Evolutionary conservation across 2,329 filamentous ascomycete genomes (phyloP).

Genomic region (Stemphylium vesicarium): DNA sequence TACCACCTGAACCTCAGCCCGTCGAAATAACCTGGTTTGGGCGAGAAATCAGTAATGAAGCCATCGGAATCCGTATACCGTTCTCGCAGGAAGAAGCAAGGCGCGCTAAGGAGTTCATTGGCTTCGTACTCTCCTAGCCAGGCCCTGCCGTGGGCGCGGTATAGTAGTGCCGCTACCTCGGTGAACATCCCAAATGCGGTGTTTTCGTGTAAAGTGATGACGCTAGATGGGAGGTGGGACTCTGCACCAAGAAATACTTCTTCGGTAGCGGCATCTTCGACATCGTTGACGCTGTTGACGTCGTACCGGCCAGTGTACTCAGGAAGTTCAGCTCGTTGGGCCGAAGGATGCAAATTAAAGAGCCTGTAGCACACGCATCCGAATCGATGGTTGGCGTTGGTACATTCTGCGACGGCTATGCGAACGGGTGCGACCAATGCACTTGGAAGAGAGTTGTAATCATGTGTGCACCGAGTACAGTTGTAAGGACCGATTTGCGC

Average conservation of each 20-base stretch:
- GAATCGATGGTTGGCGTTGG: background rate
- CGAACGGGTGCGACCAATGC: background rate
- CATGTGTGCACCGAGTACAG: background rate
- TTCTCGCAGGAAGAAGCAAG: background rate
- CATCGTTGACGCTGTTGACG: background rate
- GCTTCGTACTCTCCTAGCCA: background rate
- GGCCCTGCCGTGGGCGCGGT: background rate
- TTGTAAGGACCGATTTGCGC: background rate
- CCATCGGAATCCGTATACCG: background rate
- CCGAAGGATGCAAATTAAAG: background rate
- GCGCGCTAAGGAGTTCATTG: background rate
- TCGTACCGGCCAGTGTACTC: background rate
- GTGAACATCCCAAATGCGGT: background rate
- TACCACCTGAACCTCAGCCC: background rate
- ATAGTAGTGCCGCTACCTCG: background rate
- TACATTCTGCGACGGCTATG: background rate
- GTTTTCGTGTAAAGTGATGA: background rate
- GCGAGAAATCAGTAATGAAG: background rate
- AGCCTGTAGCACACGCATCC: background rate
- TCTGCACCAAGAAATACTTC: background rate
- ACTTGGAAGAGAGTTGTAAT: background rate
- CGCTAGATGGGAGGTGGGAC: background rate
- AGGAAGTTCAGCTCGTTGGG: background rate
- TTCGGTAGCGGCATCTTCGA: background rate
- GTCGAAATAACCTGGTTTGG: background rate